A percentile compares a stretch with the other conserved stretches of the same genome.
phyloP scores from a whole-genome alignment of 108 stramenopile species.

The Pseudonitzschia multiseries region DNA sequence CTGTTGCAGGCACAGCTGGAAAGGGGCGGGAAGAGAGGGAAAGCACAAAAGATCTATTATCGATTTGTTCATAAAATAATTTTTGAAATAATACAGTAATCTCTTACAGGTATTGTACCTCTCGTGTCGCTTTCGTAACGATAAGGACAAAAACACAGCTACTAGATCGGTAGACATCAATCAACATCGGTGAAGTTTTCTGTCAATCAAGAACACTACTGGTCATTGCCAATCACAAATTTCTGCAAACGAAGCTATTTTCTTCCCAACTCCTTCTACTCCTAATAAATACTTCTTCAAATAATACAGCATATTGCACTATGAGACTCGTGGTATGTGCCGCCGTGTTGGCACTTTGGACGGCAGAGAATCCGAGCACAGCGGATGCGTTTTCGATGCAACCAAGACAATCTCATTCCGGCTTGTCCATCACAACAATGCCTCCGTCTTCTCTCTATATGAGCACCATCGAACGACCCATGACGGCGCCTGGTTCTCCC shows the following conservation, averaged over 20 bases:
- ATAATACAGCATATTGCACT: background rate
- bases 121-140: background rate
- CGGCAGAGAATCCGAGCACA: background rate
- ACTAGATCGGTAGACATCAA: background rate
- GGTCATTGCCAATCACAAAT: no score
- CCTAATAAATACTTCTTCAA: no score
- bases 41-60: background rate
- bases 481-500: background rate
- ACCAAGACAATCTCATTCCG: background rate
- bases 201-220: no score
- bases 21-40: background rate
- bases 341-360: constrained; percentile 12
- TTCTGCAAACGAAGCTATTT: background rate
- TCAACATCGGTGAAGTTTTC: no score
- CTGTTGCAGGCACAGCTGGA: background rate
- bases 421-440: constrained; percentile 2
- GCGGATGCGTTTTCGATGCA: constrained; percentile 2
- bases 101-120: background rate
- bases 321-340: constrained; percentile 9
- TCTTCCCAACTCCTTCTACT: no score
- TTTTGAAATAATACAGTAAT: background rate
- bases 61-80: background rate
- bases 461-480: constrained; percentile 10
- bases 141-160: no score
- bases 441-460: background rate